These are phyloP conservation scores for Brassica cretica DNA, from an alignment of 345 rosid genomes.

Conservation along the genomic window DNA sequence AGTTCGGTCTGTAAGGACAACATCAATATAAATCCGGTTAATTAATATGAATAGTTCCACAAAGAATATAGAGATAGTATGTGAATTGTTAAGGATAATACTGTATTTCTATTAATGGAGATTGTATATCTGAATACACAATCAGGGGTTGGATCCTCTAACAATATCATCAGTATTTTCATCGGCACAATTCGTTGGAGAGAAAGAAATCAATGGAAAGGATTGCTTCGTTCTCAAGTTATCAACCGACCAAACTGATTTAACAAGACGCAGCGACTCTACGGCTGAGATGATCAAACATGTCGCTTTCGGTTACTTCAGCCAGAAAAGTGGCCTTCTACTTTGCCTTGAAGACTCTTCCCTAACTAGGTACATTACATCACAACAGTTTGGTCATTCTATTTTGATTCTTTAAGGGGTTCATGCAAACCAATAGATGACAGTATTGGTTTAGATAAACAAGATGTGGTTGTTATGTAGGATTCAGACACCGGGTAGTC, in stretches of 20 bases:
- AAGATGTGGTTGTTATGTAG: constrained; percentile 32
- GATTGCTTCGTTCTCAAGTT: constrained; percentile 87
- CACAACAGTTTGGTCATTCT: no score
- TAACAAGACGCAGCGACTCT: constrained; percentile 72
- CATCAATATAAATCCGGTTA: constrained; percentile 7
- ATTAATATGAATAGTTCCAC: neutral
- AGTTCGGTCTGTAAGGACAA: neutral
- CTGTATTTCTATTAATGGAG: neutral
- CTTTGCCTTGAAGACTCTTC: constrained; percentile 41
- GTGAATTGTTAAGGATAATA: neutral
- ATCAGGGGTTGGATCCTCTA: constrained; percentile 89
- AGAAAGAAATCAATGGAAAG: constrained; percentile 56
- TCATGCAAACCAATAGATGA: neutral
- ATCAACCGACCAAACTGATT: constrained; percentile 71
- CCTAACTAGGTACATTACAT: constrained; percentile 26
- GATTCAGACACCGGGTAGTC: constrained; percentile 79
- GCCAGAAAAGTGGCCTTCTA: constrained; percentile 87
- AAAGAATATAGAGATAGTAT: neutral
- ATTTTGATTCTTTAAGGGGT: no score
- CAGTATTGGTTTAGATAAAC: neutral
- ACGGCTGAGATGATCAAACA: constrained; percentile 97
- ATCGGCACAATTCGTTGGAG: constrained; percentile 81
- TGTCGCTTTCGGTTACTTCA: constrained; percentile 78
- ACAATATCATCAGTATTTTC: constrained; percentile 79
- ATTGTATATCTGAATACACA: constrained; percentile 13